Evolutionary conservation across 2,329 filamentous ascomycete genomes (phyloP), one percentile per base, ranked within the genome.

Genomic region (Metarhizium sp.): DNA sequence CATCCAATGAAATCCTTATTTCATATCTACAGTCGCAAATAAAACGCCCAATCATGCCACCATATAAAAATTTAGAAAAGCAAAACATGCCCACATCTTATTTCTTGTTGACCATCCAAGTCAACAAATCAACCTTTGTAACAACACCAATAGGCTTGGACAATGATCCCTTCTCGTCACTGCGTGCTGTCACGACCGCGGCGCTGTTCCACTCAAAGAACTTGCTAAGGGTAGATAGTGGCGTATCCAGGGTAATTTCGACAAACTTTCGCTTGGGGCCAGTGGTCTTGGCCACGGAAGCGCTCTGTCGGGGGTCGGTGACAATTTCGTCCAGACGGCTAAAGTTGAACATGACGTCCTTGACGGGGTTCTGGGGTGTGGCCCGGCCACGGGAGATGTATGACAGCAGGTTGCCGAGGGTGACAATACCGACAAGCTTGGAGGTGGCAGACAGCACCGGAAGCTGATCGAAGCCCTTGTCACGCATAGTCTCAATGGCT

Each of bases 131-230:
- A 5, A 99, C 94, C 80, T 99, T 99, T 36, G 94, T 97, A 7
- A 95, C 92, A 8, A 99, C 84, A 7, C 90, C 94, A 51, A 94
- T 78, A 1, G 95, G 91, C 77, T 90, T 95, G 49, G 80, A 80
- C 55, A 82, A 70, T 25, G 78, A 81, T 57, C 78, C 72, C 54
- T 76, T 73, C 56, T 80, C 79, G 45, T 73, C 73, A 13, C 76
- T 75, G 62, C 82, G 79, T 70, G 97, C 92, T 0, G 92, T 99
- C 3, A 99, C 90, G 51, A 99, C 85, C 0, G 94, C 94, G 0
- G 94, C 92, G 62, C 88, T 94, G 73, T 99, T 97, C 91, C 94
- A 97, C 74, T 97, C 91, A 61, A 97, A 90, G 74, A 99, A 99
- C 66, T 88, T 85, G 76, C 90, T 92, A 54, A 99, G 78, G 48